Conservation (phyloP, 1,284 basidiomycete genomes). For the Xanthoconium separans region DNA sequence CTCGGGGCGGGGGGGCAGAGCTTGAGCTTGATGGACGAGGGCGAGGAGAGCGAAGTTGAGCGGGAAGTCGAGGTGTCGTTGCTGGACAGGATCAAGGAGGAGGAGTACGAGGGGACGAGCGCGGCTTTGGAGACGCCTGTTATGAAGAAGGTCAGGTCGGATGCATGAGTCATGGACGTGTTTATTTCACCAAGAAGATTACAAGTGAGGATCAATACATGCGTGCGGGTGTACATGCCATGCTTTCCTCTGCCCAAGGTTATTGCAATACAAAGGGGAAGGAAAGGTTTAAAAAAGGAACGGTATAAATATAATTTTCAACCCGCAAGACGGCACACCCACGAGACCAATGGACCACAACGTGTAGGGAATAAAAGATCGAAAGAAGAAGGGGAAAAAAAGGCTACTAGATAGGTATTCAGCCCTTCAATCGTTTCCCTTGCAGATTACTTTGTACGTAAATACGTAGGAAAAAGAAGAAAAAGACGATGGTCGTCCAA, state of each 20-base stretch:
- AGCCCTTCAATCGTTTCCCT: slow-evolving; percentile 25
- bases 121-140: slow-evolving; percentile 21
- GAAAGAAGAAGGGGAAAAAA: neutral
- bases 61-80: slow-evolving; percentile 18
- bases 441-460: slow-evolving; percentile 18
- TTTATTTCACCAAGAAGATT: slow-evolving; percentile 18
- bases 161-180: neutral
- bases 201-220: slow-evolving; percentile 24
- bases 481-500: neutral
- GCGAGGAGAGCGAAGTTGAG: slow-evolving; percentile 17
- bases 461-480: no score
- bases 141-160: slow-evolving; percentile 26
- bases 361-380: slow-evolving; percentile 8
- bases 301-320: slow-evolving; percentile 27
- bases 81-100: slow-evolving; percentile 24
- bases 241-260: slow-evolving; percentile 10
- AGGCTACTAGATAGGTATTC: slow-evolving; percentile 32
- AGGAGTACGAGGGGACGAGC: slow-evolving; percentile 27
- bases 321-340: slow-evolving; percentile 6
- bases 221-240: slow-evolving; percentile 11
- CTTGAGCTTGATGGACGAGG: slow-evolving; percentile 16
- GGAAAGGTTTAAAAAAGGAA: neutral
- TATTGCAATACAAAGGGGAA: slow-evolving; percentile 12
- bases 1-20: neutral
- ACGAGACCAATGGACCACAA: neutral